Base-by-base conservation (phyloP, 352 stramenopile genomes). In the Elongisporangium anandrum region DNA sequence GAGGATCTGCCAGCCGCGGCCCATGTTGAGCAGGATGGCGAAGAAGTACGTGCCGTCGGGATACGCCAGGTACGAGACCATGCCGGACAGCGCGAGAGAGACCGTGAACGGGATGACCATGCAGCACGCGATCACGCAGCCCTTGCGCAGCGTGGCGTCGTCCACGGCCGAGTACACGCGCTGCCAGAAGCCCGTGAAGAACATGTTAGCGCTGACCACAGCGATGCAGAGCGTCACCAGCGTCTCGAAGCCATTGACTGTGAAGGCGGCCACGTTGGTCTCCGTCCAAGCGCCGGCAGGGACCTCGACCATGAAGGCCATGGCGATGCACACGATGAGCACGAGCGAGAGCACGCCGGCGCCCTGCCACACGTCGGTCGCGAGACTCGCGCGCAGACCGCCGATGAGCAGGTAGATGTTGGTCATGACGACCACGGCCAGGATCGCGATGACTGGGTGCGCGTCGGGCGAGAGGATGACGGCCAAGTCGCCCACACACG, bases 151-250 rank as follows among this genome's bases (percentile, higher is more conserved):
- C 9, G 79, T 88, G 13, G 52, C 55, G 60, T 90, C 72, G 65
- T 86, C 75, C 7, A 83, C 77, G 10, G 76, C 79, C 0, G 77
- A 63, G 61, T 83, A 91, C 51, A 90, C 81, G 48, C 83, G 80
- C 64, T 90, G 83, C 83, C 83, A 92, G 57, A 84, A 92, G 56
- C 79, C 83, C 55, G 83, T 90, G 67, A 90, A 88, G 65, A 92
- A 92, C 16, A 92, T 60, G 52, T 86, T 90, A 16, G 80, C 76
- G 15, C 80, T 70, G 10, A 69, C 76, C 4, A 90, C 63, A 16
- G 83, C 82, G 55, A 92, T 88, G 12, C 75, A 69, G 5, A 92
- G 70, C 45, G 83, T 92, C 52, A 92, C 74, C 2, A 92, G 62
- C 17, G 80, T 77, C 66, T 92, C 80, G 52, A 92, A 92, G 47